A percentile compares a stretch with the other conserved stretches of the same genome.
Evolutionary conservation across 768 basidiomycete species (phyloP).

Genomic region (Mycena vulgaris): DNA sequence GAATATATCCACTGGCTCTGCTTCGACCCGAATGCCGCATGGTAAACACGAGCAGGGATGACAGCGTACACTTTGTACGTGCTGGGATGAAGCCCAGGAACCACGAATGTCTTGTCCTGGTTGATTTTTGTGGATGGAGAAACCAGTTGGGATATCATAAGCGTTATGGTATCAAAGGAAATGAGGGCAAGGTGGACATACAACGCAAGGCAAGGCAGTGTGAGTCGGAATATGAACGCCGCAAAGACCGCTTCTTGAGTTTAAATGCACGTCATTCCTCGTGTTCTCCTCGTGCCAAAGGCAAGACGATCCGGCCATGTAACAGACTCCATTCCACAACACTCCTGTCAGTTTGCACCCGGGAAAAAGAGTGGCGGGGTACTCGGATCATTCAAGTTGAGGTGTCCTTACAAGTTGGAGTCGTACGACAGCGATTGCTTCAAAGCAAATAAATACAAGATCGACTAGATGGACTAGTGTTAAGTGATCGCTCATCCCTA

Average conservation of each 20-base stretch:
- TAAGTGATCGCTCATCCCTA: slow-evolving; percentile 27
- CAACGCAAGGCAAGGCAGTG: slow-evolving; percentile 27
- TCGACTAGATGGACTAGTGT: slow-evolving; percentile 1
- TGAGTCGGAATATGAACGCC: slow-evolving; percentile 37
- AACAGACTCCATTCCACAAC: neutral
- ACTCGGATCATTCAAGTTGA: neutral
- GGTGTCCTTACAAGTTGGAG: neutral
- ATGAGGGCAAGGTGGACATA: slow-evolving; percentile 32
- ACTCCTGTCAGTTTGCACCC: neutral
- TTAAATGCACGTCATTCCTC: slow-evolving; percentile 34
- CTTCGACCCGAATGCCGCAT: slow-evolving; percentile 61
- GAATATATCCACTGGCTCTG: slow-evolving; percentile 72
- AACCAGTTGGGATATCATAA: slow-evolving; percentile 37
- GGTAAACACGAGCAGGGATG: slow-evolving; percentile 73
- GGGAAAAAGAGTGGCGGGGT: neutral
- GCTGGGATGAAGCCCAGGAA: slow-evolving; percentile 55
- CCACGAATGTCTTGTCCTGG: slow-evolving; percentile 5
- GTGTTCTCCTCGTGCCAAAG: slow-evolving; percentile 34
- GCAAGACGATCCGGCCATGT: neutral
- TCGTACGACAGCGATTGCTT: slow-evolving; percentile 19
- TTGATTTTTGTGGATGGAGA: slow-evolving; percentile 22
- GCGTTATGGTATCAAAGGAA: slow-evolving; percentile 23
- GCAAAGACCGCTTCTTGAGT: slow-evolving; percentile 37
- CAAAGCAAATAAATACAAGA: neutral
- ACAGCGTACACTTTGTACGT: slow-evolving; percentile 66